A percentile compares a stretch with the other conserved stretches of the same genome.
Conservation (phyloP, 768 basidiomycete genomes). For the Rubroboletus pulcherrimus region DNA sequence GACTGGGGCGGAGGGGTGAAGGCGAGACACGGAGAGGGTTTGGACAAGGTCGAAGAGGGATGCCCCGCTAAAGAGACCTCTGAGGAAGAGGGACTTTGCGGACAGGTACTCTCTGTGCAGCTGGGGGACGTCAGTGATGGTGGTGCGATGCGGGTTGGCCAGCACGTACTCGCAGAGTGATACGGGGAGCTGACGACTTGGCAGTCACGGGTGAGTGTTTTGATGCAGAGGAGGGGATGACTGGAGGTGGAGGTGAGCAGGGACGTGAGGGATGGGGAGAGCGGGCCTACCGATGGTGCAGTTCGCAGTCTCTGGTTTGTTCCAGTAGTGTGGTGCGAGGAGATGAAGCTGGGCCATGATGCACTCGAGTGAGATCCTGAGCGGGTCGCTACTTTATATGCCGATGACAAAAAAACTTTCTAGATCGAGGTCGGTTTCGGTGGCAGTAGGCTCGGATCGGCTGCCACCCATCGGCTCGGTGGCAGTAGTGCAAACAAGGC, state of each 20-base stretch:
- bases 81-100: slow-evolving; percentile 72
- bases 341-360: background rate
- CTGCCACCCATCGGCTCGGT: too few species aligned
- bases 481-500: too few species aligned
- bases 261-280: background rate
- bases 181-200: slow-evolving; percentile 39
- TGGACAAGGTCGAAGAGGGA: slow-evolving; percentile 56
- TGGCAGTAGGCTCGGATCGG: too few species aligned
- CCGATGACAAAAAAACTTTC: too few species aligned
- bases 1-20: slow-evolving; percentile 25
- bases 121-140: slow-evolving; percentile 35
- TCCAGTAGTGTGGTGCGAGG: background rate
- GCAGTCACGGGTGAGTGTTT: too few species aligned
- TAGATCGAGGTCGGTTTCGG: too few species aligned
- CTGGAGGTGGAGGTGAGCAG: background rate
- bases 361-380: background rate
- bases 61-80: slow-evolving; percentile 66
- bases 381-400: background rate
- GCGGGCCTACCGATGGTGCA: background rate
- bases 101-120: slow-evolving; percentile 79
- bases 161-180: slow-evolving; percentile 57
- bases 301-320: background rate
- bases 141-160: background rate
- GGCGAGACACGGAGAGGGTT: slow-evolving; percentile 26
- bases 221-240: background rate